Base-by-base conservation (phyloP, 148 eudicot genomes). In the Cornus florida region DNA sequence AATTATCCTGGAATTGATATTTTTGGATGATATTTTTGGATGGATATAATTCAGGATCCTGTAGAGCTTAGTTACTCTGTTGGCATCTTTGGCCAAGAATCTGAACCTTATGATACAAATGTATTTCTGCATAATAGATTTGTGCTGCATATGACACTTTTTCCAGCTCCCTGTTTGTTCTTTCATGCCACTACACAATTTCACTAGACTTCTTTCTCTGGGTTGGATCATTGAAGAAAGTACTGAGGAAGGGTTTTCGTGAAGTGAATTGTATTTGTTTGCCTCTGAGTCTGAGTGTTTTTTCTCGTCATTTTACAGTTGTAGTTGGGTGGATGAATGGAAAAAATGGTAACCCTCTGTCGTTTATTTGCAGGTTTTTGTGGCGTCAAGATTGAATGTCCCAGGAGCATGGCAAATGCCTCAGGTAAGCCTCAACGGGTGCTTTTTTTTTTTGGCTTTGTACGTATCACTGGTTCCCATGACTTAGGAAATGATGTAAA, bases 351-450 rank as follows among this genome's bases (percentile, higher is more conserved):
- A 74, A 75, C 7, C 41, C 32, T 65, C 56, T 80, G 77, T 48
- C 14, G 22, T 71, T 64, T 62, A 19, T 38, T 59, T 84, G 82
- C 92, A 93, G 97, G 90, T 93, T 38, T 93, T 95, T 84, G 97
- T 95, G 82, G 98, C 98, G 81, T 95, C 98, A n/a, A 95, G 94
- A 87, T 80, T 95, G 83, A 95, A 95, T 80, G 98, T 93, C 74
- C 98, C 97, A 17, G 98, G 97, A 84, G 98, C 98, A 79, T 95
- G 98, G 98, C 97, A 95, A 82, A 95, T 95, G 98, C 97, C 97
- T 81, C 97, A 92, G 94, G 98, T 94, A 79, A 87, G 33, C 57
- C 80, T 6, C 10, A 17, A 24, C 12, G 8, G 41, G 3, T 10
- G 4, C 32, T 7, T 22, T 56, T 60, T 23, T 69, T 28, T 65